These are phyloP conservation scores for Leccinum sublutescens DNA, from an alignment of 768 basidiomycete species.

Conservation along the genomic window DNA sequence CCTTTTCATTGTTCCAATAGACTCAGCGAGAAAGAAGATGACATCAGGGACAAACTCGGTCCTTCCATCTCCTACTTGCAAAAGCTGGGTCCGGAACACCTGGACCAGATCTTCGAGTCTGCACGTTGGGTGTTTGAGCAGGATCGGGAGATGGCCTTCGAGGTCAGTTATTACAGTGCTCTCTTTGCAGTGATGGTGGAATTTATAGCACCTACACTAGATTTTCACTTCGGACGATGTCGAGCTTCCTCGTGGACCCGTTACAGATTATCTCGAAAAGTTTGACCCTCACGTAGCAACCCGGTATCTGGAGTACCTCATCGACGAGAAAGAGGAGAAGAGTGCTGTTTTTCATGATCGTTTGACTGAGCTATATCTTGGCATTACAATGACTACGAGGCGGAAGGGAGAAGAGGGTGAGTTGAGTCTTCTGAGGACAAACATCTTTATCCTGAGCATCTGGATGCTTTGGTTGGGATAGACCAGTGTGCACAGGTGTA, in stretches of 20 bases:
- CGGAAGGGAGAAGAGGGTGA: constrained; percentile 58
- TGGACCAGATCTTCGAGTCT: constrained; percentile 78
- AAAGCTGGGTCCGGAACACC: constrained; percentile 80
- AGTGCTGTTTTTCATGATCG: constrained; percentile 79
- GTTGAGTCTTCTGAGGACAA: constrained; percentile 14
- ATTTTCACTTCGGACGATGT: constrained; percentile 96
- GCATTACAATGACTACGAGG: constrained; percentile 59
- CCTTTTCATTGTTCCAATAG: constrained; percentile 40
- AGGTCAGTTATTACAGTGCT: constrained; percentile 43
- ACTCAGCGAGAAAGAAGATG: constrained; percentile 73
- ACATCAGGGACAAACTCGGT: constrained; percentile 71
- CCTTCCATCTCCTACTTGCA: constrained; percentile 90
- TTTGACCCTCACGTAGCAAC: constrained; percentile 68
- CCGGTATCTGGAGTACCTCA: constrained; percentile 83
- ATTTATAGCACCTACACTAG: constrained; percentile 36
- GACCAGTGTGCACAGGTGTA: constrained; percentile 54
- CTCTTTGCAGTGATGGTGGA: background rate
- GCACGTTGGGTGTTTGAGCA: constrained; percentile 84
- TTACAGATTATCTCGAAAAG: constrained; percentile 75
- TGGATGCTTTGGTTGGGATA: constrained; percentile 22
- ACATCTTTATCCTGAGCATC: background rate
- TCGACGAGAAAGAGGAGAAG: constrained; percentile 69
- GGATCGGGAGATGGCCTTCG: constrained; percentile 70
- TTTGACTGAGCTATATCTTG: constrained; percentile 82
- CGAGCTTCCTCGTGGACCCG: constrained; percentile 75